Evolutionary conservation across 73 alveolate genomes (phyloP).

Genomic region (Paramecium sonneborni): DNA sequence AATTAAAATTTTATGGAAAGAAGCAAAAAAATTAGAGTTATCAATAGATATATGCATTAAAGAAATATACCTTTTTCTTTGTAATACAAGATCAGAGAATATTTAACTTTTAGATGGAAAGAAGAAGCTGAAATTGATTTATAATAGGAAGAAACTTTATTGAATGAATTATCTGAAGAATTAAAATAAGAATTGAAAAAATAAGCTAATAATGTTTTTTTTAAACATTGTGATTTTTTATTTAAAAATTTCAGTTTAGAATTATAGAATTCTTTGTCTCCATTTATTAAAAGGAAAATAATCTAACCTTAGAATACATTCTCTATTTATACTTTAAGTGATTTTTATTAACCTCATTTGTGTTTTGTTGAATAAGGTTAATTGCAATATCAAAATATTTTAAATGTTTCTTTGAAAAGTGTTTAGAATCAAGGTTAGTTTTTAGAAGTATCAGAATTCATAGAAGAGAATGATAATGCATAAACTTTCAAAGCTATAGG

Average conservation of each 20-base stretch:
- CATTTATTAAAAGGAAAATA: conserved; percentile 9
- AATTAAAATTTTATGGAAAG: conserved; percentile 38
- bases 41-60: conserved; percentile 57
- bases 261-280: not conserved
- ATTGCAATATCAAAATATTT: not conserved
- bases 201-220: conserved; percentile 48
- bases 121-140: conserved; percentile 62
- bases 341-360: not conserved
- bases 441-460: not conserved
- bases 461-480: not conserved
- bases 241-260: conserved; percentile 35
- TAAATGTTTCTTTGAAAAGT: not conserved
- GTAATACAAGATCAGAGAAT: conserved; percentile 45
- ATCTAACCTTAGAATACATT: conserved; percentile 27
- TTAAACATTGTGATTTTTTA: conserved; percentile 34
- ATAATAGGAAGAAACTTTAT: conserved; percentile 30
- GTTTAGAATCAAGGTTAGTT: not conserved
- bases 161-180: conserved; percentile 57
- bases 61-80: not conserved
- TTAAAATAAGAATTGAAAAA: conserved; percentile 23
- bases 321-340: not conserved
- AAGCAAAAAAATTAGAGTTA: conserved; percentile 41
- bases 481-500: conserved; percentile 4
- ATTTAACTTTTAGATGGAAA: conserved; percentile 58
- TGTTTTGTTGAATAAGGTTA: conserved; percentile 37